A percentile compares a stretch with the other conserved stretches of the same genome.
Evolutionary conservation across 2,329 filamentous ascomycete genomes (phyloP).

Genomic region (Microcyclosporella mali): DNA sequence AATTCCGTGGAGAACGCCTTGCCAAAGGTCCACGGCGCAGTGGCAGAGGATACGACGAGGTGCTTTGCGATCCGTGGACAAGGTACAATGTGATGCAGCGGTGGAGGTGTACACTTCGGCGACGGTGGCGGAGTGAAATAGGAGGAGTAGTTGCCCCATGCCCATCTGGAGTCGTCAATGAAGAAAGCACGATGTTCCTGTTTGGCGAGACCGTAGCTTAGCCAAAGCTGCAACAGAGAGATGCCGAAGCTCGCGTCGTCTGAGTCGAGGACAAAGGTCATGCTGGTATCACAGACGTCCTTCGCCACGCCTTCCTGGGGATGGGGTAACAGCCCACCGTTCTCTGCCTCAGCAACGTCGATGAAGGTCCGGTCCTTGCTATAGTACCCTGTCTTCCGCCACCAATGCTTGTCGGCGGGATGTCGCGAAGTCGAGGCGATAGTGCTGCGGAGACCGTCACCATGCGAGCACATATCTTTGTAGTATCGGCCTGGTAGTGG

Average conservation of each 20-base stretch:
- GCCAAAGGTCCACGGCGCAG: slow-evolving; percentile 59
- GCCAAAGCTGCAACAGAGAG: slow-evolving; percentile 73
- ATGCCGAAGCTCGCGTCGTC: slow-evolving; percentile 70
- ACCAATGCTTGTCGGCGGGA: slow-evolving; percentile 35
- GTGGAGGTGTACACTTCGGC: slow-evolving; percentile 63
- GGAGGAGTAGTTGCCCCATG: slow-evolving; percentile 67
- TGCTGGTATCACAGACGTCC: slow-evolving; percentile 59
- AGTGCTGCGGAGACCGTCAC: slow-evolving; percentile 40
- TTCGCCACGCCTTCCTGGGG: slow-evolving; percentile 8
- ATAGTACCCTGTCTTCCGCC: slow-evolving; percentile 50
- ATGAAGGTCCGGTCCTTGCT: slow-evolving; percentile 62
- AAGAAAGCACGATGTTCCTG: slow-evolving; percentile 73
- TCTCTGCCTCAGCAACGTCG: slow-evolving; percentile 67
- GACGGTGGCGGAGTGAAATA: slow-evolving; percentile 65
- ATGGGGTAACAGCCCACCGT: slow-evolving; percentile 50
- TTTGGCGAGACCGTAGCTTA: slow-evolving; percentile 71
- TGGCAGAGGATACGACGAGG: slow-evolving; percentile 66
- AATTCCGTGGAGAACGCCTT: slow-evolving; percentile 49
- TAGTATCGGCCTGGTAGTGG: slow-evolving; percentile 63
- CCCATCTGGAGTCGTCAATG: slow-evolving; percentile 75
- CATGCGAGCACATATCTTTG: slow-evolving; percentile 57
- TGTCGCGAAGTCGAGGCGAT: slow-evolving; percentile 14
- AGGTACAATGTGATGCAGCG: slow-evolving; percentile 68
- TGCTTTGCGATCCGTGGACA: slow-evolving; percentile 72
- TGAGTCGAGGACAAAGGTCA: slow-evolving; percentile 74